phyloP scores from a whole-genome alignment of 257 asterid genomes.

The Solanum tacnaense region DNA sequence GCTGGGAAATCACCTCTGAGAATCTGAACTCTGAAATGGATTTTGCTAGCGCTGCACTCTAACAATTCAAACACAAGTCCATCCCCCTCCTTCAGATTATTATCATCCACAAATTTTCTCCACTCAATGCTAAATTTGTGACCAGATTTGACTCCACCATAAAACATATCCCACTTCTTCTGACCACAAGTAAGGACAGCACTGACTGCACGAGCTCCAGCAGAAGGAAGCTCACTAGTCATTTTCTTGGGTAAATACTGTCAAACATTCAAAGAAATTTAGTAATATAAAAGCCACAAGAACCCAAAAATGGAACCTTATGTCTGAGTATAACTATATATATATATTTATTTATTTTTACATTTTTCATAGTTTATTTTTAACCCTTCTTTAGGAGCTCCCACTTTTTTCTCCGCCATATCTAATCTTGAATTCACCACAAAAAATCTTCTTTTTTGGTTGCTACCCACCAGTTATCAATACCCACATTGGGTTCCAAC shows the following conservation, averaged over 20 bases:
- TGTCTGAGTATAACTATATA: background rate
- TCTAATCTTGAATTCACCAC: background rate
- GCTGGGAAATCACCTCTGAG: constrained; percentile 12
- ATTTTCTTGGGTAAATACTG: constrained; percentile 9
- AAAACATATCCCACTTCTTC: constrained; percentile 29
- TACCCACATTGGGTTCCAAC: background rate
- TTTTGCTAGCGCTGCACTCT: background rate
- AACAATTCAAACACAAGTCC: constrained; percentile 43
- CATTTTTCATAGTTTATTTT: background rate
- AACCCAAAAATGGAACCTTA: background rate
- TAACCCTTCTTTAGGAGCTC: background rate
- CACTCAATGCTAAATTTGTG: constrained; percentile 15
- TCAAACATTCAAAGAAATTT: background rate
- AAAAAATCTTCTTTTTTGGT: background rate
- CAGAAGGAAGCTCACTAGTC: constrained; percentile 8
- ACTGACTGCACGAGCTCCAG: constrained; percentile 10
- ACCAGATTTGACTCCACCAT: background rate
- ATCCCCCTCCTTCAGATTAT: constrained; percentile 30
- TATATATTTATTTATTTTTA: too few species aligned
- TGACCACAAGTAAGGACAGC: constrained; percentile 18
- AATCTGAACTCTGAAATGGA: constrained; percentile 24
- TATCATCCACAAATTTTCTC: constrained; percentile 25
- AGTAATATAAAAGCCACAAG: background rate
- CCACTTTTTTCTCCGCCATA: background rate
- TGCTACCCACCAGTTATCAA: background rate